phyloP scores from a whole-genome alignment of 352 stramenopile species.

The Albugo laibachii region DNA sequence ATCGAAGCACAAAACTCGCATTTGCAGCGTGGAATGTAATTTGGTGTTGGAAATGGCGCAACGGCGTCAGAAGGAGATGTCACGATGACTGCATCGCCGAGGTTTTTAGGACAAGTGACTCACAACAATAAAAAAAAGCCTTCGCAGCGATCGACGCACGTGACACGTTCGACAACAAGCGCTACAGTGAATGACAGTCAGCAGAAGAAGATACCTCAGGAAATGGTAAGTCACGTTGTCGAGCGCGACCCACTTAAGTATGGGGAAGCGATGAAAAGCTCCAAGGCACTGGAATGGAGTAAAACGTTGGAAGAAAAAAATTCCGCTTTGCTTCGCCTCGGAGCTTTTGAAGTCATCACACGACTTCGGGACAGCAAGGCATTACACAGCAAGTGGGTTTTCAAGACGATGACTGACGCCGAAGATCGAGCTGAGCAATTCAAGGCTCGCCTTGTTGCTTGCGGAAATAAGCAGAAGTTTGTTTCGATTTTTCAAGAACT shows the following conservation, averaged over 20 bases:
- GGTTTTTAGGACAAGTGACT: too few relatives aligned
- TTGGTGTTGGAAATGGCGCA: too few relatives aligned
- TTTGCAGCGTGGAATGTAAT: background rate
- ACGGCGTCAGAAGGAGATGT: too few relatives aligned
- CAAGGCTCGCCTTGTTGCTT: slow-evolving; percentile 4
- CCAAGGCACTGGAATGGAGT: background rate
- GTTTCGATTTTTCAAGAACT: too few relatives aligned
- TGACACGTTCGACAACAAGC: too few relatives aligned
- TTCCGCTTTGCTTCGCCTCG: background rate
- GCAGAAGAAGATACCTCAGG: too few relatives aligned
- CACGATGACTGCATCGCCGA: too few relatives aligned
- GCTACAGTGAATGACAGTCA: too few relatives aligned
- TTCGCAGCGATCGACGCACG: background rate
- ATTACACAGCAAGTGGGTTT: slow-evolving; percentile 2
- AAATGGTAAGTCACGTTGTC: too few relatives aligned
- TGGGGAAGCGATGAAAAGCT: background rate
- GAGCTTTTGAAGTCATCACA: background rate
- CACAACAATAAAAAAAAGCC: background rate
- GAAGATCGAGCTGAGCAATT: slow-evolving; percentile 1
- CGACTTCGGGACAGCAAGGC: background rate
- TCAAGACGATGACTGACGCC: slow-evolving; percentile 1
- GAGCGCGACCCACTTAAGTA: slow-evolving; percentile 2
- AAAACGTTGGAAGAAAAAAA: background rate
- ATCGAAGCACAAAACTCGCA: background rate
- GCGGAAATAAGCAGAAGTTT: background rate